Conservation (phyloP, 192 early-diverging fungal species). For the Jimgerdemannia flammicorona region DNA sequence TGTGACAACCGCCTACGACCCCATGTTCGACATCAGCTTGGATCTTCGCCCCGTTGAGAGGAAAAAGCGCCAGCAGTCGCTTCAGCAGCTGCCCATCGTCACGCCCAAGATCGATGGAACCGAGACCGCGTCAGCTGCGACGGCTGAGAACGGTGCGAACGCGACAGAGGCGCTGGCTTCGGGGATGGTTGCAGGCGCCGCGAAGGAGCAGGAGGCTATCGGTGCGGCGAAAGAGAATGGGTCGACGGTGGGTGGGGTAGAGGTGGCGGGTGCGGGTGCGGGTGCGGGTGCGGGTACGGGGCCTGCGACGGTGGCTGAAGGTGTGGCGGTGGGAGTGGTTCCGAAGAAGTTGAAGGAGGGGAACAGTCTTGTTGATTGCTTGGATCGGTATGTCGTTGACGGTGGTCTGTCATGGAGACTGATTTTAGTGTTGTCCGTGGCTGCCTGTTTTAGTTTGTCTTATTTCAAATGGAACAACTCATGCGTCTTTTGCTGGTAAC, state of each 20-base stretch:
- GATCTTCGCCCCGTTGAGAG: slow-evolving; percentile 59
- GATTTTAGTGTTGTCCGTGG: not conserved
- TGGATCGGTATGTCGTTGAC: slow-evolving; percentile 49
- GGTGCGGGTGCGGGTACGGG: too few relatives aligned
- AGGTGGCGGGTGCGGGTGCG: too few relatives aligned
- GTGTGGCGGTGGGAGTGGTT: not conserved
- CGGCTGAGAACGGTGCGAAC: too few relatives aligned
- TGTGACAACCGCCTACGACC: slow-evolving; percentile 78
- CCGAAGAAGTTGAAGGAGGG: slow-evolving; percentile 5
- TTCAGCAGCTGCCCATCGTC: slow-evolving; percentile 1
- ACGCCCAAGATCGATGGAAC: not conserved
- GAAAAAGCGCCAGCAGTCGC: slow-evolving; percentile 9
- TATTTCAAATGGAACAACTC: too few relatives aligned
- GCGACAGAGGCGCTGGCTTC: too few relatives aligned
- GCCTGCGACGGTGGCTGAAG: not conserved
- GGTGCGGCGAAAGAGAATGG: too few relatives aligned
- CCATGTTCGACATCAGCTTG: slow-evolving; percentile 88
- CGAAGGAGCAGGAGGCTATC: too few relatives aligned
- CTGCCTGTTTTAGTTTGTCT: not conserved
- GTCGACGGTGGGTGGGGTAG: too few relatives aligned
- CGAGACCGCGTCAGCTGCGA: too few relatives aligned
- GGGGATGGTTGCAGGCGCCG: too few relatives aligned
- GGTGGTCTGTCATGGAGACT: too few relatives aligned
- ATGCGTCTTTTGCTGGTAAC: not conserved
- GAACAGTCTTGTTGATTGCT: slow-evolving; percentile 56